These are phyloP conservation scores for Mycena floridula DNA, from an alignment of 768 basidiomycete genomes.

Conservation along the genomic window DNA sequence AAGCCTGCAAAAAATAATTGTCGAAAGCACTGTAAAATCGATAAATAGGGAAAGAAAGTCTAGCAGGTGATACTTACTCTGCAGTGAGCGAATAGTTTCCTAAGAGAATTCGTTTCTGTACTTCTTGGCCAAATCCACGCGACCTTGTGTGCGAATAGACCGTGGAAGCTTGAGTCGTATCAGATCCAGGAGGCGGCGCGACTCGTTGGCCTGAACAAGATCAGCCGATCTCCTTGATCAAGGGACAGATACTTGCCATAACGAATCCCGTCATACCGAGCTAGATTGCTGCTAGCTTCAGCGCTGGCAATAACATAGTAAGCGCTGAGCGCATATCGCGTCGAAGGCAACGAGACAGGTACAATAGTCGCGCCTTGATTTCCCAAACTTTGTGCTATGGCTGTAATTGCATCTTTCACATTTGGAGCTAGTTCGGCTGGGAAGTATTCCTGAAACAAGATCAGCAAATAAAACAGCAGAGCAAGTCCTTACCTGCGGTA, in stretches of 20 bases:
- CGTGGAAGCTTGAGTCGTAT: conserved; percentile 42
- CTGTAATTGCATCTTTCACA: conserved; percentile 40
- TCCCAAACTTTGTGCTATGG: conserved; percentile 32
- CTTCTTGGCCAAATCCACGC: conserved; percentile 75
- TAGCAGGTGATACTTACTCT: conserved; percentile 50
- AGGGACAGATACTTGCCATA: conserved; percentile 46
- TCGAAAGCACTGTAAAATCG: conserved; percentile 72
- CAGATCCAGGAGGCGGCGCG: conserved; percentile 31
- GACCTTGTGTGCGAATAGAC: conserved; percentile 66
- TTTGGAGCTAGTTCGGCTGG: conserved; percentile 53
- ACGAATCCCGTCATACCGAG: conserved; percentile 82
- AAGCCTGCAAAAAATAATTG: conserved; percentile 94
- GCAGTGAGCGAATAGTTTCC: conserved; percentile 91
- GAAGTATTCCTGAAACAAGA: conserved; percentile 63
- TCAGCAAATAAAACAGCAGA: neutral
- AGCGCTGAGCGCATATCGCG: conserved; percentile 72
- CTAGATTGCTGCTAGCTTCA: conserved; percentile 89
- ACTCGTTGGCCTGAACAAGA: conserved; percentile 42
- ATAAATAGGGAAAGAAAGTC: neutral
- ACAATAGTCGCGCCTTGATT: conserved; percentile 58
- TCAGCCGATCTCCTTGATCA: neutral
- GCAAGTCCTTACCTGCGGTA: conserved; percentile 52
- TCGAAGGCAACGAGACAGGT: conserved; percentile 68
- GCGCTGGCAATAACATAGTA: conserved; percentile 97
- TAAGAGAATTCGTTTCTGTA: conserved; percentile 78